phyloP scores from a whole-genome alignment of 2,329 filamentous ascomycete species.

The Neoarthrinium moseri region DNA sequence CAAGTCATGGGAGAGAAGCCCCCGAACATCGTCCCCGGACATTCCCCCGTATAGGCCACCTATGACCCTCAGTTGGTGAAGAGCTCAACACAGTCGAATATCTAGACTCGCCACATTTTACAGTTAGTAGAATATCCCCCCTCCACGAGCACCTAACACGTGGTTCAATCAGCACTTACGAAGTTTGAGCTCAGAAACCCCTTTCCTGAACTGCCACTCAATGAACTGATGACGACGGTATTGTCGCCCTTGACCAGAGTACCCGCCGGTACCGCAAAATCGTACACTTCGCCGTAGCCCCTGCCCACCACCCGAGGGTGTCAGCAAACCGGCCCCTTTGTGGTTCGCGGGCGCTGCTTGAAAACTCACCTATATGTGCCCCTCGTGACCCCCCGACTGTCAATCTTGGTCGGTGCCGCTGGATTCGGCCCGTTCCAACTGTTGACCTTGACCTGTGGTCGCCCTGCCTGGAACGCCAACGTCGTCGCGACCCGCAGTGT shows the following conservation, averaged over 20 bases:
- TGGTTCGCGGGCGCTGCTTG: too few relatives aligned
- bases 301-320: too few relatives aligned
- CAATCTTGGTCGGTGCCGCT: constrained; percentile 58
- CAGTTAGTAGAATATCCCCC: too few relatives aligned
- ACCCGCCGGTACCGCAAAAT: constrained; percentile 57
- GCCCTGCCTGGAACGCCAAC: constrained; percentile 57
- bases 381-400: constrained; percentile 63
- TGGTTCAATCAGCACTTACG: constrained; percentile 36
- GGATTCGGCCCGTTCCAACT: constrained; percentile 47
- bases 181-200: constrained; percentile 59
- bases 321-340: too few relatives aligned
- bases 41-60: too few relatives aligned
- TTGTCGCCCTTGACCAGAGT: constrained; percentile 59
- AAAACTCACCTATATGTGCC: too few relatives aligned
- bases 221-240: constrained; percentile 59
- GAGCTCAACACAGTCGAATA: too few relatives aligned
- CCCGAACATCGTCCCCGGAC: too few relatives aligned
- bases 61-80: too few relatives aligned
- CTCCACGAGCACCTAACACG: too few relatives aligned
- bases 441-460: constrained; percentile 59
- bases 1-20: too few relatives aligned
- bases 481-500: constrained; percentile 67
- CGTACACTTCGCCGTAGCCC: constrained; percentile 63
- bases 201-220: constrained; percentile 57
- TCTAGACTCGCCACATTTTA: too few relatives aligned